Evolutionary conservation across 805 yeast species (phyloP).

Genomic region (Lipomyces yamanashiensis): DNA sequence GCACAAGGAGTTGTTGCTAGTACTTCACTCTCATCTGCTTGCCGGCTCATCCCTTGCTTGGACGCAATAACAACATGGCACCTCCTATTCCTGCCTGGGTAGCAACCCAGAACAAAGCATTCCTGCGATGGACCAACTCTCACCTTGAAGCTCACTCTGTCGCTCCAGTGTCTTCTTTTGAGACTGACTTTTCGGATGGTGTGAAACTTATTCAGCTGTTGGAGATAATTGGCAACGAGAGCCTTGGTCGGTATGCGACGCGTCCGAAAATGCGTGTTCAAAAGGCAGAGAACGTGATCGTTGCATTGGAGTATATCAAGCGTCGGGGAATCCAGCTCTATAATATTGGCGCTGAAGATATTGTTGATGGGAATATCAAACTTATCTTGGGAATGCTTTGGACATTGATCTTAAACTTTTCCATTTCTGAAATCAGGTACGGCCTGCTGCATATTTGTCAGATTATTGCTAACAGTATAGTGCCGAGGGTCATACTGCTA

Average conservation of each 20-base stretch:
- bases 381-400: constrained; percentile 88
- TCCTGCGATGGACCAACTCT: constrained; percentile 49
- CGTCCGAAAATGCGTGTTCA: constrained; percentile 47
- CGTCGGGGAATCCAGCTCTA: constrained; percentile 46
- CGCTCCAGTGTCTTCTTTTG: constrained; percentile 40
- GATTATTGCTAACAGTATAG: constrained; percentile 8
- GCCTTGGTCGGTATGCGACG: constrained; percentile 44
- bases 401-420: constrained; percentile 52
- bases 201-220: constrained; percentile 47
- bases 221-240: constrained; percentile 46
- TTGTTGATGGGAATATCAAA: constrained; percentile 92
- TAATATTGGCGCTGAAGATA: constrained; percentile 71
- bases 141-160: constrained; percentile 41
- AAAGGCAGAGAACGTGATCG: constrained; percentile 47
- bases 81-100: constrained; percentile 45
- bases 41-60: background rate
- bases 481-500: constrained; percentile 49
- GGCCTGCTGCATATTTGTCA: background rate
- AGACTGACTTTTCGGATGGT: constrained; percentile 44
- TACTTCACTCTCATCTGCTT: background rate
- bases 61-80: background rate
- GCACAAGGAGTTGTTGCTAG: background rate
- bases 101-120: constrained; percentile 48
- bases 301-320: constrained; percentile 47
- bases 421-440: constrained; percentile 47